Evolutionary conservation across 106 monocot genomes (phyloP).

Genomic region (Apostasia ramifera): DNA sequence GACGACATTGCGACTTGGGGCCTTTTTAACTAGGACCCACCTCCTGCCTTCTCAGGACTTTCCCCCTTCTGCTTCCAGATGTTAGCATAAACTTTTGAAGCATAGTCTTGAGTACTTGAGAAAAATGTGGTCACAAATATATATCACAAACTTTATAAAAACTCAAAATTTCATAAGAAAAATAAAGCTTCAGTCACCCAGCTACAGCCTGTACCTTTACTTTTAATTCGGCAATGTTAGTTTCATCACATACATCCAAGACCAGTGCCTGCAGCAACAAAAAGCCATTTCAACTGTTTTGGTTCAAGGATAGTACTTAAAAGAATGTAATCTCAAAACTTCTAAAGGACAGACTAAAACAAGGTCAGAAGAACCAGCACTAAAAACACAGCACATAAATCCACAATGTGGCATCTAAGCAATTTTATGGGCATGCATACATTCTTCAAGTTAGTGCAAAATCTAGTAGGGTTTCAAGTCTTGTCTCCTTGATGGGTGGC

Average conservation of each 20-base stretch:
- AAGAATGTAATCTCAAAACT: background rate
- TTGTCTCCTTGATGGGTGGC: no score
- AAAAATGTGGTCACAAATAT: no score
- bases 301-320: background rate
- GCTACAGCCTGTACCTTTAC: slow-evolving; percentile 46
- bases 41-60: no score
- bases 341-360: no score
- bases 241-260: slow-evolving; percentile 72
- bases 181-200: background rate
- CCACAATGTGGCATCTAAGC: background rate
- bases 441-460: background rate
- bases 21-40: no score
- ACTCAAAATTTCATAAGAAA: background rate
- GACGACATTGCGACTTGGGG: no score
- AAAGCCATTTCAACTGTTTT: slow-evolving; percentile 1
- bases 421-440: background rate
- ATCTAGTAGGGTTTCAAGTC: background rate
- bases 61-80: no score
- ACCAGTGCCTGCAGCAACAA: slow-evolving; percentile 46
- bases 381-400: background rate
- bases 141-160: no score
- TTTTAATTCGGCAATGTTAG: slow-evolving; percentile 70
- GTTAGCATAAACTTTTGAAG: no score
- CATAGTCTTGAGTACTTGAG: no score
- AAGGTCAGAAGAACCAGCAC: background rate